These are phyloP conservation scores for Plasmodium adleri DNA, from an alignment of 169 alveolate species.

Conservation along the genomic window DNA sequence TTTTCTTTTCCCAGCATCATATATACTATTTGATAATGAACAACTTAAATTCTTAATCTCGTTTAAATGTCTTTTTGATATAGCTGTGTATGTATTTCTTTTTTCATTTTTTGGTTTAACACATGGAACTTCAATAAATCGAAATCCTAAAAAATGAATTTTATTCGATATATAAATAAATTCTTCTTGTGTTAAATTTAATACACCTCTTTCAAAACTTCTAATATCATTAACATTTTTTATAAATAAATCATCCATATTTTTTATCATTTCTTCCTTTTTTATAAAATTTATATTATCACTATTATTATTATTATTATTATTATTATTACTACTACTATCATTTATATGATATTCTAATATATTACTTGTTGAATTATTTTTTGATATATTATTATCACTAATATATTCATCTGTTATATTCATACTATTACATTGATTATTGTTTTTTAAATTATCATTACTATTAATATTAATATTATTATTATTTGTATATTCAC, in stretches of 20 bases:
- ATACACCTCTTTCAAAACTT: slow-evolving; percentile 71
- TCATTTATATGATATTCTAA: not conserved
- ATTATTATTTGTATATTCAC: slow-evolving; percentile 24
- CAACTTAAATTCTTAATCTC: slow-evolving; percentile 70
- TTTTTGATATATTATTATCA: not conserved
- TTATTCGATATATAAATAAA: slow-evolving; percentile 36
- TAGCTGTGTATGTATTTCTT: slow-evolving; percentile 46
- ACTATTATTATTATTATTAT: not conserved
- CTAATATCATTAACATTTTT: slow-evolving; percentile 44
- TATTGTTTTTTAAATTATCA: not conserved
- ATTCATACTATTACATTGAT: not conserved
- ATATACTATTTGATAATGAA: slow-evolving; percentile 74
- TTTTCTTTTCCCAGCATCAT: slow-evolving; percentile 73
- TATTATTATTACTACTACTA: not conserved
- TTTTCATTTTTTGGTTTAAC: slow-evolving; percentile 36
- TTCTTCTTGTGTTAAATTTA: slow-evolving; percentile 68
- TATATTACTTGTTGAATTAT: not conserved
- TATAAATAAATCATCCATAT: slow-evolving; percentile 13
- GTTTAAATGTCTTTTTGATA: slow-evolving; percentile 74
- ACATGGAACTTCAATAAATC: slow-evolving; percentile 68
- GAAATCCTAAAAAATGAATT: slow-evolving; percentile 68
- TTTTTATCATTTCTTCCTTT: not conserved
- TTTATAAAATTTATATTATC: not conserved
- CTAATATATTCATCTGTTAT: not conserved
- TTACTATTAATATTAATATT: slow-evolving; percentile 18